A percentile compares a stretch with the other conserved stretches of the same genome.
Conservation (phyloP, 2,329 filamentous ascomycete genomes). For the Cryoendolithus antarcticus region DNA sequence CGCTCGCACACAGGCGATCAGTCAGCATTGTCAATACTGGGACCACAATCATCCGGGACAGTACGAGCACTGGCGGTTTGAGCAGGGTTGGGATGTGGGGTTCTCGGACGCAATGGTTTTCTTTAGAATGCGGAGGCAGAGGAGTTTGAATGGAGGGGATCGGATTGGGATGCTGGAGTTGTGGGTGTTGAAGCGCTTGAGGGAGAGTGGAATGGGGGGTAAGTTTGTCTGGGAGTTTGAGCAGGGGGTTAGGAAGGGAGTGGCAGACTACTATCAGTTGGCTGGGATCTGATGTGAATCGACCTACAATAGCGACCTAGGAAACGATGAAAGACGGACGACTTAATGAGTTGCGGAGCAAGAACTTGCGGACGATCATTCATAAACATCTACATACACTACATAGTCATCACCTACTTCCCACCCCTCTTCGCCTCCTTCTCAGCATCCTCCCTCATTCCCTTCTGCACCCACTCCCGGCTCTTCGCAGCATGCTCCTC, state of each 20-base stretch:
- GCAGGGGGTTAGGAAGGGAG: conserved; percentile 35
- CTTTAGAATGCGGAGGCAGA: conserved; percentile 31
- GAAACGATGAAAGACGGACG: too few relatives aligned
- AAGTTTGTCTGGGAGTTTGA: conserved; percentile 39
- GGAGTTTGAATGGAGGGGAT: conserved; percentile 31
- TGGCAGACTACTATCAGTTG: conserved; percentile 29
- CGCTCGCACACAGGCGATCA: conserved; percentile 26
- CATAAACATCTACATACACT: too few relatives aligned
- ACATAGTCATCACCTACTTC: too few relatives aligned
- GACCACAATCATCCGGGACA: conserved; percentile 31
- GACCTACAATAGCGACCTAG: too few relatives aligned
- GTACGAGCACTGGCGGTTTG: conserved; percentile 41
- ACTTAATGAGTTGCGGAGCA: too few relatives aligned
- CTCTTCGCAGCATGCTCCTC: conserved; percentile 41
- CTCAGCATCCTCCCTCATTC: conserved; percentile 43
- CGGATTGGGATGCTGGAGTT: conserved; percentile 45
- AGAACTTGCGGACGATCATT: too few relatives aligned
- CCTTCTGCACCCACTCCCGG: conserved; percentile 38
- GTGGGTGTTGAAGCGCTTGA: conserved; percentile 45
- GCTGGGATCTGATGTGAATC: conserved; percentile 15
- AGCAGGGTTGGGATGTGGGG: conserved; percentile 43
- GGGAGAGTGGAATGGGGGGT: conserved; percentile 38
- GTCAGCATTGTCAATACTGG: conserved; percentile 41
- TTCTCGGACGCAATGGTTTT: conserved; percentile 44
- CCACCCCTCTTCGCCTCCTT: too few relatives aligned